Percentiles rank a stretch among this genome's conserved stretches.
These are phyloP conservation scores for Scheffersomyces insectosa DNA, from an alignment of 1,139 yeast genomes.

Conservation along the genomic window DNA sequence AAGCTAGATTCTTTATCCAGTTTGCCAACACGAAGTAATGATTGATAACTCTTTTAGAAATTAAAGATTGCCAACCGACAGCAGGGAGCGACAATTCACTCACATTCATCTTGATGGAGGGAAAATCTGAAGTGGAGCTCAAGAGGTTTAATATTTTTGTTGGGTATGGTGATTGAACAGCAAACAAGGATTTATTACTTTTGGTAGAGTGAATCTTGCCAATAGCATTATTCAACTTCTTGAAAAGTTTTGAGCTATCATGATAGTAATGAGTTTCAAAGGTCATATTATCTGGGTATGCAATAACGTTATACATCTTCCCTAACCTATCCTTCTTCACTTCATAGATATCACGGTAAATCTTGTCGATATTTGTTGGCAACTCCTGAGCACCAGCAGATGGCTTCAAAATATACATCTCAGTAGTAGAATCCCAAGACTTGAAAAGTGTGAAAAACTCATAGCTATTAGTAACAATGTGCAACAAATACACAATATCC, in stretches of 20 bases:
- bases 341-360: conserved; percentile 54
- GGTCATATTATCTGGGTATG: conserved; percentile 50
- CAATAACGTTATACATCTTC: conserved; percentile 45
- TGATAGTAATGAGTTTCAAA: conserved; percentile 56
- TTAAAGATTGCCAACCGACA: conserved; percentile 80
- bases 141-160: conserved; percentile 43
- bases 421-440: conserved; percentile 58
- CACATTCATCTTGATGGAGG: conserved; percentile 61
- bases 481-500: conserved; percentile 69
- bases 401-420: conserved; percentile 67
- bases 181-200: conserved; percentile 65
- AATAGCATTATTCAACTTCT: conserved; percentile 54
- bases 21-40: conserved; percentile 74
- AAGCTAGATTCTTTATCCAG: conserved; percentile 69
- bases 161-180: conserved; percentile 72
- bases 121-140: conserved; percentile 55
- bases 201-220: conserved; percentile 65
- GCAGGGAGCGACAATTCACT: conserved; percentile 67
- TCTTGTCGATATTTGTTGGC: conserved; percentile 46
- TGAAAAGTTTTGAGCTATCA: conserved; percentile 51
- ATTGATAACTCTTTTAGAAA: conserved; percentile 67
- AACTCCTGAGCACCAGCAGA: conserved; percentile 67
- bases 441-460: conserved; percentile 72
- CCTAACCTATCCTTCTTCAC: conserved; percentile 49
- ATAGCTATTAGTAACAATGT: conserved; percentile 72